These are phyloP conservation scores for Coleophoma crateriformis DNA, from an alignment of 2,329 filamentous ascomycete species.

Conservation along the genomic window DNA sequence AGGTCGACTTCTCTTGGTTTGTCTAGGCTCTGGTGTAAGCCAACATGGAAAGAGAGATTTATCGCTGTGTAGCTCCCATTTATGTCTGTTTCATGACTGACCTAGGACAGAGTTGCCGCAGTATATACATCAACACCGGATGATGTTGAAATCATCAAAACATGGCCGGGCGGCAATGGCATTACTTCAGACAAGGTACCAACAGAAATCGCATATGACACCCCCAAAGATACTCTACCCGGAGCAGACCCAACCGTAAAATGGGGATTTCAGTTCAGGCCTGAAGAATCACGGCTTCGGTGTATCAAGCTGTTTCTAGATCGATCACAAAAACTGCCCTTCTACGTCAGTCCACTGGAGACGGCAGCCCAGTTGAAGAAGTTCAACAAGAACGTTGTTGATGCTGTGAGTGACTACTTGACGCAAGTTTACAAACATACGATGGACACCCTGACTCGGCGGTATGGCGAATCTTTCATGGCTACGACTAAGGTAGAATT, in stretches of 20 bases:
- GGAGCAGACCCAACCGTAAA: slow-evolving; percentile 47
- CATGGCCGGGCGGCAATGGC: slow-evolving; percentile 77
- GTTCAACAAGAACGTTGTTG: slow-evolving; percentile 70
- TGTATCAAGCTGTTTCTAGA: slow-evolving; percentile 85
- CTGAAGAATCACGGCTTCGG: slow-evolving; percentile 68
- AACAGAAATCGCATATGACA: slow-evolving; percentile 63
- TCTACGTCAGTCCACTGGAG: slow-evolving; percentile 73
- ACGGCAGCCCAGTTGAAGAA: slow-evolving; percentile 71
- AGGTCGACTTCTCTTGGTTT: not conserved
- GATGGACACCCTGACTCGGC: slow-evolving; percentile 67
- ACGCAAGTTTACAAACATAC: slow-evolving; percentile 72
- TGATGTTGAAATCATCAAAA: slow-evolving; percentile 79
- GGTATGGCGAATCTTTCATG: slow-evolving; percentile 78
- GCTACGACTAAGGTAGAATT: slow-evolving; percentile 70
- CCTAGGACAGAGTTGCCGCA: slow-evolving; percentile 46
- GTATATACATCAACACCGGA: slow-evolving; percentile 73
- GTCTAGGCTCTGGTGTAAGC: not conserved
- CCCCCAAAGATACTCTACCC: slow-evolving; percentile 30
- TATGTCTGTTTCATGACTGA: too few relatives aligned
- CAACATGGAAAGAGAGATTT: not conserved
- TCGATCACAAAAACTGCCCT: slow-evolving; percentile 72
- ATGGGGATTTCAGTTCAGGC: slow-evolving; percentile 82
- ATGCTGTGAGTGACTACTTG: slow-evolving; percentile 75
- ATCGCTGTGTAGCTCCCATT: slow-evolving; percentile 28
- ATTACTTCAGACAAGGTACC: slow-evolving; percentile 87